Evolutionary conservation across 2,329 filamentous ascomycete genomes (phyloP).

Genomic region (Gaeumannomyces sp.): DNA sequence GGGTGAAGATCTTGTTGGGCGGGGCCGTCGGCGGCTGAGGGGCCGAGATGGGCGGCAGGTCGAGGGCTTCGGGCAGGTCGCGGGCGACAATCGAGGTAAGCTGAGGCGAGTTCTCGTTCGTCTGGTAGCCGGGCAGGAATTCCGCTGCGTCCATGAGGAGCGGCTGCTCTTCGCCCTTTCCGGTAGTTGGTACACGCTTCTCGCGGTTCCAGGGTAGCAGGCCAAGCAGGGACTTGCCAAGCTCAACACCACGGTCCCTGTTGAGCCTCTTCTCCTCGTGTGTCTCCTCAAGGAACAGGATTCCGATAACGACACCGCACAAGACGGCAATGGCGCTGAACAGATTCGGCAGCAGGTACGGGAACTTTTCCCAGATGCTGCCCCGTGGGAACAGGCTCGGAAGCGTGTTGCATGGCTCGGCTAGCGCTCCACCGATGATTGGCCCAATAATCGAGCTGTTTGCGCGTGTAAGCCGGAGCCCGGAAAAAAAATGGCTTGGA

Average conservation of each 20-base stretch:
- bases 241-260: conserved; percentile 68
- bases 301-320: conserved; percentile 68
- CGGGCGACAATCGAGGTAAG: conserved; percentile 30
- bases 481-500: conserved; percentile 15
- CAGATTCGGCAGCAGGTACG: conserved; percentile 88
- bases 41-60: conserved; percentile 23
- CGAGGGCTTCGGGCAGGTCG: conserved; percentile 27
- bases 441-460: conserved; percentile 82
- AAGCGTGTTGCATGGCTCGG: conserved; percentile 78
- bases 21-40: conserved; percentile 11
- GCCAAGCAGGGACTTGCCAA: conserved; percentile 64
- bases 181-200: conserved; percentile 25
- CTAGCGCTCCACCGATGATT: conserved; percentile 82
- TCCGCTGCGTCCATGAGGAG: conserved; percentile 53
- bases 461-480: conserved; percentile 3
- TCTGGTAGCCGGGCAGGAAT: conserved; percentile 62
- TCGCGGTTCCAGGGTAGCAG: conserved; percentile 30
- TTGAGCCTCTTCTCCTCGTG: conserved; percentile 74
- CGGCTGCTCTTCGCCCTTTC: conserved; percentile 50
- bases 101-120: conserved; percentile 49
- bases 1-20: conserved; percentile 62
- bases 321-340: conserved; percentile 76
- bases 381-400: conserved; percentile 65
- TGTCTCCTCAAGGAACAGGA: conserved; percentile 90
- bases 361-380: conserved; percentile 77